Evolutionary conservation across 148 eudicot species (phyloP).

Genomic region (Cornus kousa): DNA sequence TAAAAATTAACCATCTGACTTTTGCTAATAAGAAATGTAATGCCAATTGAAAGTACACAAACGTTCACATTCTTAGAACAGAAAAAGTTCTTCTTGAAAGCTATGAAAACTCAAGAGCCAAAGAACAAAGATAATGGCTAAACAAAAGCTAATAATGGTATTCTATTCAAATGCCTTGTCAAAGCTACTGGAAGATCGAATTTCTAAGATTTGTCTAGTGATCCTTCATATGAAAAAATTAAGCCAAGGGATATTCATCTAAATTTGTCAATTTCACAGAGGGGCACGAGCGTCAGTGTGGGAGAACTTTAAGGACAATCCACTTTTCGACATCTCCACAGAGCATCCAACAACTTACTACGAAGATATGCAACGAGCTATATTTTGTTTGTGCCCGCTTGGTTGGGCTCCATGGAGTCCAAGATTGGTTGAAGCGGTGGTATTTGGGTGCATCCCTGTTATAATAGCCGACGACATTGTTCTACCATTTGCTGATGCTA

Average conservation of each 20-base stretch:
- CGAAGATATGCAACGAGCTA: slow-evolving; percentile 96
- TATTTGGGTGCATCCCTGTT: slow-evolving; percentile 96
- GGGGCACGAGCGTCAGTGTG: slow-evolving; percentile 97
- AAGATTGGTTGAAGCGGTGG: slow-evolving; percentile 93
- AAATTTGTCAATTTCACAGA: slow-evolving; percentile 34
- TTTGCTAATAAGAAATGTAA: neutral
- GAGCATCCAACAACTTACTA: slow-evolving; percentile 98
- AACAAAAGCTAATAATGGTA: neutral
- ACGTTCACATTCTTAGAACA: neutral
- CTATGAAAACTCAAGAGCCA: neutral
- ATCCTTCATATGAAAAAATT: neutral
- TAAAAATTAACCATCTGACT: neutral
- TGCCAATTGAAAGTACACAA: neutral
- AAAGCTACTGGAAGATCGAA: neutral
- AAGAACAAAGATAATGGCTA: neutral
- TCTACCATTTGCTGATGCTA: slow-evolving; percentile 97
- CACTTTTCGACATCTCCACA: slow-evolving; percentile 94
- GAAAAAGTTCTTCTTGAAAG: neutral
- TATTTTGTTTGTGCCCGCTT: slow-evolving; percentile 91
- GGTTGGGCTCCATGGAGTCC: slow-evolving; percentile 99
- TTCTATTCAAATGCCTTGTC: neutral
- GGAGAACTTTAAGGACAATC: slow-evolving; percentile 98
- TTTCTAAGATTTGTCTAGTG: neutral
- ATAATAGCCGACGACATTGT: slow-evolving; percentile 96
- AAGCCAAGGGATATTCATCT: neutral